Evolutionary conservation across 345 rosid genomes (phyloP), one percentile per base, ranked within the genome.

Genomic region (Gossypium mustelinum): DNA sequence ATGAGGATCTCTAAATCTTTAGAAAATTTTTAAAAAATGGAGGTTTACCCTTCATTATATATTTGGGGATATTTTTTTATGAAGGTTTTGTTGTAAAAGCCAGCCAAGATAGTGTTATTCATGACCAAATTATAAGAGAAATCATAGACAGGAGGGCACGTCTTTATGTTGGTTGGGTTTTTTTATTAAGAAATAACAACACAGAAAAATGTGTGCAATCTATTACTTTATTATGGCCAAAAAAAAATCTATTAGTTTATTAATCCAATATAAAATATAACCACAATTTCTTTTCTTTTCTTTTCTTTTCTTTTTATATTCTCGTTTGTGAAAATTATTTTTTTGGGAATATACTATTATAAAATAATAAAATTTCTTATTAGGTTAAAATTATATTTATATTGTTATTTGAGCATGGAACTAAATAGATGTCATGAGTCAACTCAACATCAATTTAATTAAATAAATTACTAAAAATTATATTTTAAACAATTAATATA

Each of bases 1-100:
- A 69, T 14, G 60, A 51, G 47, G 45, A 52, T 69, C 60, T 51
- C 73, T 52, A 51, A 18, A 69, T 27, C 9, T 69, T 69, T 25
- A 51, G 73, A 69, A 51, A 69, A 0, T 1, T 34, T 34, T 34
- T 1, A 34, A 34, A 34, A 34, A 34, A 34, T 34, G 41, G 7
- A 34, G 41, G 41, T 34, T 5, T 34, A 5, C 41, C 41, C 41
- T 34, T 34, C 41, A 34, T 34, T 5, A 34, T 34, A 6, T 34
- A 34, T 5, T 34, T 34, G 41, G 41, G 41, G 41, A 5, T 34
- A 34, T 34, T 34, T 1, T 34, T 34, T 34, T 34, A 34, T 5
- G 22, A n/a, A 61, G 25, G 5, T 17, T 67, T 48, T 24, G 43
- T n/a, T 48, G 41, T 48, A 14, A 18, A 56, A 56, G 60, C 43